Evolutionary conservation across 2,329 filamentous ascomycete genomes (phyloP).

Genomic region (Chaetomium olivaceum): DNA sequence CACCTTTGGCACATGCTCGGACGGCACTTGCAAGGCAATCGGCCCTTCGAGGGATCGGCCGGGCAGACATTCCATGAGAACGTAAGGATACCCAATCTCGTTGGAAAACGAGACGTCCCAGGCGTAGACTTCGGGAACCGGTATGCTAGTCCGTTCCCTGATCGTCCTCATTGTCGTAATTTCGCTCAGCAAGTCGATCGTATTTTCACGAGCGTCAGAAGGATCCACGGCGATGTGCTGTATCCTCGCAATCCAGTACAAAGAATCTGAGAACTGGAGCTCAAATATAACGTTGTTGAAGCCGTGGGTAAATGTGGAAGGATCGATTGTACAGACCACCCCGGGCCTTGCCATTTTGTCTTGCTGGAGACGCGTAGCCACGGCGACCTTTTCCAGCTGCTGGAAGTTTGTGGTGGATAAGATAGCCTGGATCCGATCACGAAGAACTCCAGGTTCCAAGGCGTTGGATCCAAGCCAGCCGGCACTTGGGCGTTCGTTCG

Average conservation of each 20-base stretch:
- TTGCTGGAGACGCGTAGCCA: no score
- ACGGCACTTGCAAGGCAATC: constrained; percentile 20
- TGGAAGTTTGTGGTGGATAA: no score
- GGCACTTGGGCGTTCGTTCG: no score
- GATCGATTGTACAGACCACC: neutral
- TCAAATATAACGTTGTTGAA: constrained; percentile 35
- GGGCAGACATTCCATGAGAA: constrained; percentile 34
- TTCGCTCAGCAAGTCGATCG: neutral
- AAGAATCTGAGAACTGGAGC: constrained; percentile 34
- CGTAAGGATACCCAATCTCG: constrained; percentile 34
- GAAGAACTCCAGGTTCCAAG: no score
- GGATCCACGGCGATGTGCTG: constrained; percentile 16
- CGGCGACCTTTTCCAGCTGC: no score
- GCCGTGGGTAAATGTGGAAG: constrained; percentile 14
- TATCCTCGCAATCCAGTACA: constrained; percentile 35
- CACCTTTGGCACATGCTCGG: neutral
- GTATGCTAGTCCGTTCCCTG: constrained; percentile 29
- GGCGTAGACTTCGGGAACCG: constrained; percentile 32
- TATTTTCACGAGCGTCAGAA: neutral
- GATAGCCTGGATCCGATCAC: no score
- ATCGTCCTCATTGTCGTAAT: constrained; percentile 1
- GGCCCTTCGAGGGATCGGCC: constrained; percentile 26
- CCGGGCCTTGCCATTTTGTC: no score
- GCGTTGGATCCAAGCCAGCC: no score
- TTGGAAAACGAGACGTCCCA: constrained; percentile 30